Base-by-base conservation (phyloP, 2,329 filamentous ascomycete genomes). In the Xylariaceae sp. region DNA sequence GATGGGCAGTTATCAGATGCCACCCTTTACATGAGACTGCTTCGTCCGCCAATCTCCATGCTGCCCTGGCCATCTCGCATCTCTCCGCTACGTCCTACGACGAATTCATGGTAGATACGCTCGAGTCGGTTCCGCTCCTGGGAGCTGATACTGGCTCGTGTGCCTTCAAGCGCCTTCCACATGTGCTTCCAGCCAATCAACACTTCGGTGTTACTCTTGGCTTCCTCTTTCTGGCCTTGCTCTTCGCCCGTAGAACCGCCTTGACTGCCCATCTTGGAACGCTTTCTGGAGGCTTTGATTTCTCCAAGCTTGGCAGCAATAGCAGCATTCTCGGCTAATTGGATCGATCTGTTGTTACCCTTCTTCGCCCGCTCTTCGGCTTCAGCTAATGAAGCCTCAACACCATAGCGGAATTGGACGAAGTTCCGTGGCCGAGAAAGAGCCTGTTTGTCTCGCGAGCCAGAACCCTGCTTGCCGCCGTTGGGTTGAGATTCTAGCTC, bases 31-130 rank as follows among this genome's bases (percentile, higher is more conserved):
- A 97, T 97, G 75, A 99, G 79, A 75, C 92, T 97, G 68, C 88
- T 93, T 71, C 94, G 81, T 11, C 92, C 94, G 6, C 94, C 94
- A 75, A 99, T 86, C 75, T 97, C 94, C 73, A 87, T 95, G 58
- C 88, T 89, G 0, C 89, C 92, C 75, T 97, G 90, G 1, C 94
- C 94, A 74, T 89, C 93, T 61, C 87, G 90, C 90, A 99, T 92
- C 78, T 97, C 92, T 6, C 94, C 94, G 73, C 92, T 96, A 66
- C 94, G 82, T 0, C 92, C 92, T 3, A 90, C 89, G 0, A 97
- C 87, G 78, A 99, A 99, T 76, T 99, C 94, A 13, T 82, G 80
- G 72, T 99, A 99, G 62, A 99, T 97, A 47, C 83, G 84, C 68
- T 84, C 81, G 65, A 99, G 74, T 61, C 93, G 79, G 62, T 77